A percentile compares a stretch with the other conserved stretches of the same genome.
Evolutionary conservation across 2,329 filamentous ascomycete species (phyloP).

Genomic region (Fusarium ambrosium): DNA sequence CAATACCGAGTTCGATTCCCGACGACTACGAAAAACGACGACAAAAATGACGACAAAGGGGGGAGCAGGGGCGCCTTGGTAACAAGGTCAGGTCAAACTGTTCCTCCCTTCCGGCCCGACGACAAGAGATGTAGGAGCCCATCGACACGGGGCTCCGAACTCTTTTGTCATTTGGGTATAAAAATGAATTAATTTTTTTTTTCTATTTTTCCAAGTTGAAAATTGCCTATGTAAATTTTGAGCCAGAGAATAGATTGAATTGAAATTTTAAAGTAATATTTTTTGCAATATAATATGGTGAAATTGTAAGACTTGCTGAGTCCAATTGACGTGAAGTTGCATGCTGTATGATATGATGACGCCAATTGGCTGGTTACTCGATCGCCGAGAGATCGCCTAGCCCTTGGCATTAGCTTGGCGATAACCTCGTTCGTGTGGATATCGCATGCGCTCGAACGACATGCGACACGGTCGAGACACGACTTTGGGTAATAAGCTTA

Average conservation of each 20-base stretch:
- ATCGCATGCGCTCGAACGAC: constrained; percentile 3
- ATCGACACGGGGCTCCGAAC: constrained; percentile 42
- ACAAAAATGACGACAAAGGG: constrained; percentile 24
- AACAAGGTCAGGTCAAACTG: too few species aligned
- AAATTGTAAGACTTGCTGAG: neutral
- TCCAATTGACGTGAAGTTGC: constrained; percentile 4
- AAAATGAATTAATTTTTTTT: neutral
- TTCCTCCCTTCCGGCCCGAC: neutral
- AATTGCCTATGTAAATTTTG: neutral
- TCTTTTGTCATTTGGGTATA: constrained; percentile 41
- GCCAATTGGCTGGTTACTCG: constrained; percentile 21
- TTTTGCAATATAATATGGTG: neutral
- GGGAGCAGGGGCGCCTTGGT: too few species aligned
- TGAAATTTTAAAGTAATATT: neutral
- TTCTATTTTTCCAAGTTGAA: neutral
- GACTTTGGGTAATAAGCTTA: constrained; percentile 41
- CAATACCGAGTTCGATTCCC: constrained; percentile 9
- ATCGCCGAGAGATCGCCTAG: constrained; percentile 42
- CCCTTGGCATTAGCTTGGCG: constrained; percentile 39
- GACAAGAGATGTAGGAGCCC: constrained; percentile 47
- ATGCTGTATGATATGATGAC: neutral
- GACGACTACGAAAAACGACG: constrained; percentile 6
- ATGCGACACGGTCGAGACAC: neutral
- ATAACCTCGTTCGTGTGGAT: constrained; percentile 28
- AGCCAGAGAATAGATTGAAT: neutral